phyloP scores from a whole-genome alignment of 2,329 filamentous ascomycete genomes.

The Dactylella cylindrospora region DNA sequence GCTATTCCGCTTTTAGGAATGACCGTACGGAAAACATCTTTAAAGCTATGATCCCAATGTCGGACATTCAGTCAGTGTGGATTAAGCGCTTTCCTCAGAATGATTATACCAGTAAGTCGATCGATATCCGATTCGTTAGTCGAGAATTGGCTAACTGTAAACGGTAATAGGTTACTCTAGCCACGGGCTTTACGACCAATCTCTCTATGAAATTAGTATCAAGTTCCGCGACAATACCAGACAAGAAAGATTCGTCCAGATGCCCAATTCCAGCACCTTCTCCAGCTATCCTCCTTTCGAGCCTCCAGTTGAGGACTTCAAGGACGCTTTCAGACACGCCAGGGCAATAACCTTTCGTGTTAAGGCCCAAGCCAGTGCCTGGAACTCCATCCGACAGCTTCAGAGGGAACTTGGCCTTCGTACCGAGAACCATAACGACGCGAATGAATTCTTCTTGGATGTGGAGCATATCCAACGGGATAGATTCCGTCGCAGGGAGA shows the following conservation, averaged over 20 bases:
- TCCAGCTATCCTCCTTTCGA: slow-evolving; percentile 8
- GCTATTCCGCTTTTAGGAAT: slow-evolving; percentile 14
- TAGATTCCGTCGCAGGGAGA: not conserved
- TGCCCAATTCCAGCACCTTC: slow-evolving; percentile 5
- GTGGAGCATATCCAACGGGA: slow-evolving; percentile 4
- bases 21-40: slow-evolving; percentile 5
- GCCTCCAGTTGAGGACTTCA: slow-evolving; percentile 3
- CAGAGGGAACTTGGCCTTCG: slow-evolving; percentile 13
- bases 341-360: slow-evolving; percentile 21
- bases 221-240: slow-evolving; percentile 4
- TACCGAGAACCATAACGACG: slow-evolving; percentile 9
- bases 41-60: slow-evolving; percentile 9
- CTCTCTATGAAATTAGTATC: slow-evolving; percentile 28
- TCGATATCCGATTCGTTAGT: not conserved
- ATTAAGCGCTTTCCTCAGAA: slow-evolving; percentile 5
- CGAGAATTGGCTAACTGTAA: not conserved
- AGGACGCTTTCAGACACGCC: slow-evolving; percentile 26
- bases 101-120: slow-evolving; percentile 12
- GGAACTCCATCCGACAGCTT: slow-evolving; percentile 9
- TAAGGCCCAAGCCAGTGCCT: slow-evolving; percentile 6
- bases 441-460: slow-evolving; percentile 9
- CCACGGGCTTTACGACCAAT: slow-evolving; percentile 6
- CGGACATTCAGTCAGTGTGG: slow-evolving; percentile 17
- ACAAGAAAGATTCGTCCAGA: not conserved
- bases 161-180: slow-evolving; percentile 4